phyloP scores from a whole-genome alignment of 2,329 filamentous ascomycete species.

The Dactylellina drechsleri region DNA sequence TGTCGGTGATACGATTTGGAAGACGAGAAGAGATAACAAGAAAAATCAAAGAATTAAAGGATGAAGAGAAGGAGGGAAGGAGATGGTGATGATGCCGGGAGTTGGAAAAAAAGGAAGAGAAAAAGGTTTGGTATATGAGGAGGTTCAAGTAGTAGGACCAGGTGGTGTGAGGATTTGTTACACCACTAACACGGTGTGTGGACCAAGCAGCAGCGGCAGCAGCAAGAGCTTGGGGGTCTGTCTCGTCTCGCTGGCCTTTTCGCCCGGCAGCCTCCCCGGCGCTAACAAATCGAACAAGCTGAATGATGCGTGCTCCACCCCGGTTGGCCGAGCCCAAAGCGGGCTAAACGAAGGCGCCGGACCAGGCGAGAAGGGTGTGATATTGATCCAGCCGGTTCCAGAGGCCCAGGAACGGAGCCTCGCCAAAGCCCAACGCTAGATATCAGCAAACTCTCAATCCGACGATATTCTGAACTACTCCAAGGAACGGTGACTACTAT shows the following conservation, averaged over 20 bases:
- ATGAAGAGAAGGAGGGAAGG: conserved; percentile 13
- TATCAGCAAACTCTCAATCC: not conserved
- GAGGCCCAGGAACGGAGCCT: not conserved
- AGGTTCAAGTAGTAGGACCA: not conserved
- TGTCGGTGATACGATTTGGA: conserved; percentile 32
- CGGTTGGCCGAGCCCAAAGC: conserved; percentile 20
- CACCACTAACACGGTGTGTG: not conserved
- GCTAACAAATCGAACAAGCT: not conserved
- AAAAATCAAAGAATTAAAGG: not conserved
- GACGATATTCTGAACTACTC: too few species aligned
- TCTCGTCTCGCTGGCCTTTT: conserved; percentile 53
- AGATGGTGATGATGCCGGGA: conserved; percentile 59
- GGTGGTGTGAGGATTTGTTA: conserved; percentile 22
- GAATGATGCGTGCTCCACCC: not conserved
- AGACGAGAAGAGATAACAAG: conserved; percentile 2
- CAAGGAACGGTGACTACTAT: too few species aligned
- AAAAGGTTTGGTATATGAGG: not conserved
- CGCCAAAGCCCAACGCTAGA: not conserved
- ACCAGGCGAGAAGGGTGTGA: not conserved
- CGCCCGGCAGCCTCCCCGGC: conserved; percentile 33
- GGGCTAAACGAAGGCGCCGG: conserved; percentile 12
- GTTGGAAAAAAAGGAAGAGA: conserved; percentile 8
- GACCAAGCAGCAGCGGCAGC: not conserved
- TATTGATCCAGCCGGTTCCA: conserved; percentile 13
- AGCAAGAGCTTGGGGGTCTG: not conserved